Evolutionary conservation across 1,139 yeast genomes (phyloP).

Genomic region (Blastobotrys capitulatus): DNA sequence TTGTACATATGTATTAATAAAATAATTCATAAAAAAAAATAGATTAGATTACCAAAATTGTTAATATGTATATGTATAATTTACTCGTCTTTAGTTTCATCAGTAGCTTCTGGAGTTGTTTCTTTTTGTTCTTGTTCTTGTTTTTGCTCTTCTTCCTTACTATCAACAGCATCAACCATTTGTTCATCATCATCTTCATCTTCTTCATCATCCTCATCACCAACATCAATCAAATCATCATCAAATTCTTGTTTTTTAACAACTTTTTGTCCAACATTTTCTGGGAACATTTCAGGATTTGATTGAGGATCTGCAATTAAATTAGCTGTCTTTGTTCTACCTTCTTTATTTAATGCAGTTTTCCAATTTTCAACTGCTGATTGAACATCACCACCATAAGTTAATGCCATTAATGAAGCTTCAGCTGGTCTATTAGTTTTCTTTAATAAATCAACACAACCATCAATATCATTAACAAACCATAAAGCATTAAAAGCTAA

Average conservation of each 20-base stretch:
- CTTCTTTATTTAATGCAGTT: slow-evolving; percentile 43
- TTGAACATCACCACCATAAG: slow-evolving; percentile 56
- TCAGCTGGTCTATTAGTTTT: slow-evolving; percentile 73
- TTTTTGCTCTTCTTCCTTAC: not conserved
- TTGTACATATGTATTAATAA: no score
- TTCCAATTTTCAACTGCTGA: slow-evolving; percentile 64
- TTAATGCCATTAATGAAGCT: slow-evolving; percentile 74
- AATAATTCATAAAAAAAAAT: no score
- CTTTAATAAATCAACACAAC: slow-evolving; percentile 61
- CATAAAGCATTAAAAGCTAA: slow-evolving; percentile 91
- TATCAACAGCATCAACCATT: not conserved
- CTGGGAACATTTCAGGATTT: slow-evolving; percentile 30
- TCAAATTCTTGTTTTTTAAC: slow-evolving; percentile 24
- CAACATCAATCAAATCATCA: slow-evolving; percentile 26
- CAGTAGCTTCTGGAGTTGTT: no score
- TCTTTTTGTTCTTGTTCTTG: not conserved
- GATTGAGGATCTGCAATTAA: slow-evolving; percentile 27
- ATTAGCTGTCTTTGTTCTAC: slow-evolving; percentile 55
- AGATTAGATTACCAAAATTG: no score
- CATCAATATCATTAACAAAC: slow-evolving; percentile 67
- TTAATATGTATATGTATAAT: no score
- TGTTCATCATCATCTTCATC: slow-evolving; percentile 13
- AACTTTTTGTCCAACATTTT: slow-evolving; percentile 27
- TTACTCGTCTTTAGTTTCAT: no score
- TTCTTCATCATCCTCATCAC: slow-evolving; percentile 17